These are phyloP conservation scores for Gynandropsis gynandra DNA, from an alignment of 345 rosid genomes.

Conservation along the genomic window DNA sequence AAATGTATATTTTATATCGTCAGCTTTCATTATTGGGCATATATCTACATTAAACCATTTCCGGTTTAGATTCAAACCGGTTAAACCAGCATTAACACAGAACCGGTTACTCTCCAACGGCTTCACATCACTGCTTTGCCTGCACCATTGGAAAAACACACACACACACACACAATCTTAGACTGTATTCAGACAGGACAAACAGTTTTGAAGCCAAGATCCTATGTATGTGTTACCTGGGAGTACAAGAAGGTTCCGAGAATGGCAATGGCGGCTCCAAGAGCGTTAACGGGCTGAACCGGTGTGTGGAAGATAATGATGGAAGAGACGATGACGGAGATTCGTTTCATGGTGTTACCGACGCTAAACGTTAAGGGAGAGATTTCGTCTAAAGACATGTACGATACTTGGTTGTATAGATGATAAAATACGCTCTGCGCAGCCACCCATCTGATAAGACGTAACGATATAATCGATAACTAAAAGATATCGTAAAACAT, in stretches of 20 bases:
- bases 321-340: slow-evolving; percentile 52
- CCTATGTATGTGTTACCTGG: slow-evolving; percentile 26
- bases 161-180: too few species aligned
- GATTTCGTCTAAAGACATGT: slow-evolving; percentile 57
- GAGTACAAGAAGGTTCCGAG: slow-evolving; percentile 57
- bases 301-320: slow-evolving; percentile 61
- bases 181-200: too few species aligned
- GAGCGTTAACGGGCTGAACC: slow-evolving; percentile 47
- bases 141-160: too few species aligned
- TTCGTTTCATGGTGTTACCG: slow-evolving; percentile 58
- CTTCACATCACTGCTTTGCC: too few species aligned
- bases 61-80: too few species aligned
- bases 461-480: not conserved
- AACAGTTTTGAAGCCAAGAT: too few species aligned
- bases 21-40: too few species aligned
- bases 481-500: not conserved
- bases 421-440: slow-evolving; percentile 60
- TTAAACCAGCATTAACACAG: too few species aligned
- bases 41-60: too few species aligned
- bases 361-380: slow-evolving; percentile 55
- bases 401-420: slow-evolving; percentile 54
- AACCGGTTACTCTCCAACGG: too few species aligned
- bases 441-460: slow-evolving; percentile 45
- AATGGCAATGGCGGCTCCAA: slow-evolving; percentile 56
- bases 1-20: too few species aligned